These are phyloP conservation scores for Phaeotremella fagi DNA, from an alignment of 768 basidiomycete species.

Conservation along the genomic window DNA sequence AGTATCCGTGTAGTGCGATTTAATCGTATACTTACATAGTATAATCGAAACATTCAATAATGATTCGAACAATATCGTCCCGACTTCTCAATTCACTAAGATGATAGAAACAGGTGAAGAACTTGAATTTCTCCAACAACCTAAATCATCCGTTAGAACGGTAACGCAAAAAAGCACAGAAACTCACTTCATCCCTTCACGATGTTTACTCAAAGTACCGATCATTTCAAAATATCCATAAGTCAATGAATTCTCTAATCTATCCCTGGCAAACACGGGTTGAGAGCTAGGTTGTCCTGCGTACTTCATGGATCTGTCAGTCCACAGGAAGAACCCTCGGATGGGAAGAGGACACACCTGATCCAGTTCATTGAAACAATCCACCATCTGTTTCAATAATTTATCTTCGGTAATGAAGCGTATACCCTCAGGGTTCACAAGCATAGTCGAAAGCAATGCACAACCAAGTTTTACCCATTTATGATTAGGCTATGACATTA, in stretches of 20 bases:
- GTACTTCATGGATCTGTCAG: conserved; percentile 13
- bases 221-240: conserved; percentile 95
- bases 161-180: not conserved
- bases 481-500: conserved; percentile 59
- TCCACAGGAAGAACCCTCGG: not conserved
- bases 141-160: conserved; percentile 50
- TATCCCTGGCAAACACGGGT: conserved; percentile 66
- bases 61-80: conserved; percentile 84
- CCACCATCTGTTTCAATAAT: conserved; percentile 73
- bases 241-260: conserved; percentile 74
- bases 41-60: conserved; percentile 89
- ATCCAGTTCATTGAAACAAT: conserved; percentile 86
- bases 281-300: conserved; percentile 24
- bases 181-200: conserved; percentile 82
- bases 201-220: conserved; percentile 78
- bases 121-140: conserved; percentile 79
- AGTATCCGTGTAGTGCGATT: not conserved
- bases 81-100: conserved; percentile 82
- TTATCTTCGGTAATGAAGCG: conserved; percentile 82
- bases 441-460: conserved; percentile 71
- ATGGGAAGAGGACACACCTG: conserved; percentile 57
- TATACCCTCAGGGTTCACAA: conserved; percentile 75
- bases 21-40: conserved; percentile 61
- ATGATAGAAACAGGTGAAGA: conserved; percentile 95
- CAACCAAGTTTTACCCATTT: conserved; percentile 85